phyloP scores from a whole-genome alignment of 352 stramenopile genomes.

The Pythium oligandrum region DNA sequence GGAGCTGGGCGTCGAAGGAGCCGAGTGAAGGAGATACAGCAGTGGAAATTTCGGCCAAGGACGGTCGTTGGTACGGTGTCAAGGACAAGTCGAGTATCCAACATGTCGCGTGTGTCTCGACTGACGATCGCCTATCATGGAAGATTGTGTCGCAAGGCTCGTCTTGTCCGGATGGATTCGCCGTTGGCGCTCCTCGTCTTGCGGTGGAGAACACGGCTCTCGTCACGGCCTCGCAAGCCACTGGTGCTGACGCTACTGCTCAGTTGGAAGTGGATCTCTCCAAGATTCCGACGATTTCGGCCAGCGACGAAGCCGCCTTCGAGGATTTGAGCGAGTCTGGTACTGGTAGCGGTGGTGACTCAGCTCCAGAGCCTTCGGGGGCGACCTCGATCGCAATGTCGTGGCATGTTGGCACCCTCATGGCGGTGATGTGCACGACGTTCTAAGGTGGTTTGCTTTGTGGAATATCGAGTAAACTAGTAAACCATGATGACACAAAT shows the following conservation, averaged over 20 bases:
- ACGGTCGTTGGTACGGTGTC: constrained; percentile 57
- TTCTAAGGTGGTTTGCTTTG: neutral
- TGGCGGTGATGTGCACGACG: constrained; percentile 1
- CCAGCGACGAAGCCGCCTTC: constrained; percentile 34
- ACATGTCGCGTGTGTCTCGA: constrained; percentile 54
- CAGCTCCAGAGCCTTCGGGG: neutral
- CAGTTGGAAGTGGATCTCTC: constrained; percentile 46
- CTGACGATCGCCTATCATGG: constrained; percentile 38
- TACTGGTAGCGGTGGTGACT: neutral
- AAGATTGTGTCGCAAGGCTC: constrained; percentile 40
- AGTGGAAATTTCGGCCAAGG: constrained; percentile 37
- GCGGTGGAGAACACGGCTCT: constrained; percentile 52
- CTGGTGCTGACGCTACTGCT: constrained; percentile 24
- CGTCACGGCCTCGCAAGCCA: constrained; percentile 22
- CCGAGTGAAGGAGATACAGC: constrained; percentile 29
- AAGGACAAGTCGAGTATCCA: constrained; percentile 30
- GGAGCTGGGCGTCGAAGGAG: constrained; percentile 55
- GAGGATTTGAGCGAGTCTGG: constrained; percentile 1
- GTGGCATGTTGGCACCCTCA: neutral
- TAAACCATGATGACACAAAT: no score
- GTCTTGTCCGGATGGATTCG: constrained; percentile 34
- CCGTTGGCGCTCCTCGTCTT: constrained; percentile 25
- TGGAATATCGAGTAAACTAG: no score
- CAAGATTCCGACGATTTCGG: constrained; percentile 40
- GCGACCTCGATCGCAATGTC: neutral